Evolutionary conservation across 345 rosid species (phyloP), one percentile per base, ranked within the genome.

Genomic region (Physaria fendleri): DNA sequence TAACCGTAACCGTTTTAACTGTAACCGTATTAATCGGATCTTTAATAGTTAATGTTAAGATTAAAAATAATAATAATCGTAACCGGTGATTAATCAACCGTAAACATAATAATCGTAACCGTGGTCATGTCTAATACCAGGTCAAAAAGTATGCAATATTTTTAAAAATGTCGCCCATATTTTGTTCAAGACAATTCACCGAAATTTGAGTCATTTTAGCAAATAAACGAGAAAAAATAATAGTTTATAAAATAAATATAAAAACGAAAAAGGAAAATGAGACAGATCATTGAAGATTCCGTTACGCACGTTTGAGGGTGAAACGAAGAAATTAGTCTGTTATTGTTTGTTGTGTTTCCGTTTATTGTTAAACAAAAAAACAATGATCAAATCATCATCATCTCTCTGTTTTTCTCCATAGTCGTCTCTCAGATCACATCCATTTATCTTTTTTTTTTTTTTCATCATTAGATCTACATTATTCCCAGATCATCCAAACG

Each of bases 301-400:
- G 73, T 69, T 61, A 69, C 68, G 57, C 73, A 69, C 73, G 73
- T 69, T 69, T 71, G 70, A 42, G 59, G 74, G 47, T 12, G 67
- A 32, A n/a, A n/a, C 1, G 64, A 21, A 15, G 61, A 53, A 21
- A 29, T 7, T 17, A 68, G 21, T 32, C 53, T 55, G 59, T 39
- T 38, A 48, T 33, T 40, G 48, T 37, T 37, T 40, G 48, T 37
- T 37, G 41, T 41, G 44, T 53, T 42, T 43, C 17, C 35, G 14
- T 59, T 51, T 35, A 38, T 51, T 43, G 30, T 8, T 44, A 24
- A 64, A 33, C 20, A 28, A 50, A 28, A 29, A 14, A 21, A 16
- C 14, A 52, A 52, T 56, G 59, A 27, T 40, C 64, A 6, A 7
- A 17, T 47, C 44, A 13, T 45, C 41, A 18, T n/a, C 34, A 20